phyloP scores from a whole-genome alignment of 2,329 filamentous ascomycete genomes.

The Passalora sequoiae region DNA sequence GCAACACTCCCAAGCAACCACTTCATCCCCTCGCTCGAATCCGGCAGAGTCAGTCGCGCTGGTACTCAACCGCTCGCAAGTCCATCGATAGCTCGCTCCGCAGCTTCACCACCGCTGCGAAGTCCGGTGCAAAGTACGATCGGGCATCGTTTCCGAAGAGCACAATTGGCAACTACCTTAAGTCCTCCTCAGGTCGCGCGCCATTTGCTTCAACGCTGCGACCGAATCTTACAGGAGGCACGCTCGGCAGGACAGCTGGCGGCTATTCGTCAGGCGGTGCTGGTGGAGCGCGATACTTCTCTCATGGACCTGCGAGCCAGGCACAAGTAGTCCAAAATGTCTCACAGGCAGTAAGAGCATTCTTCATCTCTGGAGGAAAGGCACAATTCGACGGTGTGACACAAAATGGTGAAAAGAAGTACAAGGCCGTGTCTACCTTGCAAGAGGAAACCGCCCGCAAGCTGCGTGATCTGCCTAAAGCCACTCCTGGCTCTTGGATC shows the following conservation, averaged over 20 bases:
- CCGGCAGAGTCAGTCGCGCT: conserved; percentile 59
- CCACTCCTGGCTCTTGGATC: conserved; percentile 70
- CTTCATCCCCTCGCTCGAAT: conserved; percentile 58
- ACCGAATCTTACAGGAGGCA: conserved; percentile 85
- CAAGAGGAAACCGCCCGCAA: conserved; percentile 68
- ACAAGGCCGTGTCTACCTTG: conserved; percentile 67
- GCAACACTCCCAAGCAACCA: conserved; percentile 53
- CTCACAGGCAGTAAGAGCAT: conserved; percentile 85
- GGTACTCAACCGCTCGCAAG: conserved; percentile 54
- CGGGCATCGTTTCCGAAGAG: conserved; percentile 53
- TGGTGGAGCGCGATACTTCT: conserved; percentile 79
- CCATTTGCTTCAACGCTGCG: conserved; percentile 86
- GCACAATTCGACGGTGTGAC: conserved; percentile 77
- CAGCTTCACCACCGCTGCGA: conserved; percentile 48
- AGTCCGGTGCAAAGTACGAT: conserved; percentile 41
- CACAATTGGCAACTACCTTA: conserved; percentile 51
- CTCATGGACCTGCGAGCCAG: conserved; percentile 75
- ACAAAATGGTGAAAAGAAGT: conserved; percentile 67
- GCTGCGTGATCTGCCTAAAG: conserved; percentile 55
- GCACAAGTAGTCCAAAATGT: conserved; percentile 93
- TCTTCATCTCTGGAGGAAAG: conserved; percentile 86
- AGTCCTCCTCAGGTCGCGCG: conserved; percentile 64
- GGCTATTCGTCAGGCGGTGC: conserved; percentile 72
- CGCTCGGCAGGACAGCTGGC: conserved; percentile 75
- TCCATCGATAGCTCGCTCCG: conserved; percentile 42